These are phyloP conservation scores for Lasiosphaeria hispida DNA, from an alignment of 495 filamentous ascomycete species.

Conservation along the genomic window DNA sequence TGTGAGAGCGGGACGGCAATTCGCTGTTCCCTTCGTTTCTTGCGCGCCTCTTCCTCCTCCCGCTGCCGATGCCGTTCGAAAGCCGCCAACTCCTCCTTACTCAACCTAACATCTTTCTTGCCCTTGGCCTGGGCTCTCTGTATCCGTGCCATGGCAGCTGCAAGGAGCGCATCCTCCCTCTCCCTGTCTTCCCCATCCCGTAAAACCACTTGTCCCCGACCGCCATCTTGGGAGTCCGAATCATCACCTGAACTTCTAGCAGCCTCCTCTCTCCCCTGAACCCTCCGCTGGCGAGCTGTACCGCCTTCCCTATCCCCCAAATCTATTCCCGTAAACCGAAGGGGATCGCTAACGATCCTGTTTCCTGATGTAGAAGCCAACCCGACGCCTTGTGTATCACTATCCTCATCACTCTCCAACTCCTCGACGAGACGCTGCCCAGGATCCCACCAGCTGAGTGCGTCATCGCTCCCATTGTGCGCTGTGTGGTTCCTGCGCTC, in stretches of 20 bases:
- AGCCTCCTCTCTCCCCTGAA: constrained; percentile 41
- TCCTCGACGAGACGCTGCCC: constrained; percentile 64
- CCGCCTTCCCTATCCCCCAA: constrained; percentile 46
- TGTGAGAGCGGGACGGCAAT: constrained; percentile 42
- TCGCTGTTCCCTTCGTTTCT: constrained; percentile 36
- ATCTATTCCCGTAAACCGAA: constrained; percentile 62
- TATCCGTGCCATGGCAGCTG: constrained; percentile 73
- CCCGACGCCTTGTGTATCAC: constrained; percentile 58
- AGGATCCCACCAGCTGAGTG: constrained; percentile 41
- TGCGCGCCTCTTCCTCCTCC: constrained; percentile 45
- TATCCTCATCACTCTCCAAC: constrained; percentile 60
- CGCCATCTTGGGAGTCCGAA: constrained; percentile 49
- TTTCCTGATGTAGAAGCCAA: constrained; percentile 39
- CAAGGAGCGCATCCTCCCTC: constrained; percentile 70
- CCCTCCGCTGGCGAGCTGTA: constrained; percentile 36
- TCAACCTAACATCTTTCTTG: constrained; percentile 71
- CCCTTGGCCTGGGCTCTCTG: constrained; percentile 69
- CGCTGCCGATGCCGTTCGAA: constrained; percentile 63
- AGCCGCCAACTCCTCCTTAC: constrained; percentile 70
- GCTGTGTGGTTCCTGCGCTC: constrained; percentile 61
- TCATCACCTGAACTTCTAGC: constrained; percentile 52
- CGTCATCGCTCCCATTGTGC: constrained; percentile 53
- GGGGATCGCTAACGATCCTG: constrained; percentile 55
- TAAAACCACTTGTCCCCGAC: constrained; percentile 47
- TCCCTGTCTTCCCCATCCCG: constrained; percentile 32